Conservation (phyloP, 441 rosid species). For the Syzygium syzygioides region DNA sequence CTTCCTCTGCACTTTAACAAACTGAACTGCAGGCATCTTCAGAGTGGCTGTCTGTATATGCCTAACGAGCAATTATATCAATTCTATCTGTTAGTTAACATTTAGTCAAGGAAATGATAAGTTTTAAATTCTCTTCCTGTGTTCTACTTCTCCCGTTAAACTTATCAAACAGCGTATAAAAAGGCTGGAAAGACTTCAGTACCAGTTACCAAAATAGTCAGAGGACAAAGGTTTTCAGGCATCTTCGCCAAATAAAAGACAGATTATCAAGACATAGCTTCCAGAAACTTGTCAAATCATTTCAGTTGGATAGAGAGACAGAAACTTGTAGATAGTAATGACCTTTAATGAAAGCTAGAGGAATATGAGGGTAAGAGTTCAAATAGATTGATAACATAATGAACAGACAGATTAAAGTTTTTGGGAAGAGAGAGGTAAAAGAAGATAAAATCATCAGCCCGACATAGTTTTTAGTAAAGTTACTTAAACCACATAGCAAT, state of each 20-base stretch:
- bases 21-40: neutral
- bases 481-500: neutral
- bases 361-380: neutral
- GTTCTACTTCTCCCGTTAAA: neutral
- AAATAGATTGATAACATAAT: neutral
- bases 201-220: neutral
- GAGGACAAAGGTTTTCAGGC: neutral
- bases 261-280: neutral
- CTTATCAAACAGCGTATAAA: neutral
- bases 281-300: neutral
- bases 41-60: neutral
- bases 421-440: neutral
- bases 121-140: neutral
- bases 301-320: neutral
- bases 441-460: neutral
- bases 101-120: neutral
- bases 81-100: neutral
- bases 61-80: neutral
- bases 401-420: neutral
- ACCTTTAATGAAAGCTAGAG: neutral
- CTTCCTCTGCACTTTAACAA: neutral
- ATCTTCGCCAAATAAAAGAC: neutral
- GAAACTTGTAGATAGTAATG: neutral
- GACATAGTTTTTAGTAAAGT: neutral
- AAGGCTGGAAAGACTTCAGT: neutral